Base-by-base conservation (phyloP, 306 rosid genomes). In the Sicyos baderoa region DNA sequence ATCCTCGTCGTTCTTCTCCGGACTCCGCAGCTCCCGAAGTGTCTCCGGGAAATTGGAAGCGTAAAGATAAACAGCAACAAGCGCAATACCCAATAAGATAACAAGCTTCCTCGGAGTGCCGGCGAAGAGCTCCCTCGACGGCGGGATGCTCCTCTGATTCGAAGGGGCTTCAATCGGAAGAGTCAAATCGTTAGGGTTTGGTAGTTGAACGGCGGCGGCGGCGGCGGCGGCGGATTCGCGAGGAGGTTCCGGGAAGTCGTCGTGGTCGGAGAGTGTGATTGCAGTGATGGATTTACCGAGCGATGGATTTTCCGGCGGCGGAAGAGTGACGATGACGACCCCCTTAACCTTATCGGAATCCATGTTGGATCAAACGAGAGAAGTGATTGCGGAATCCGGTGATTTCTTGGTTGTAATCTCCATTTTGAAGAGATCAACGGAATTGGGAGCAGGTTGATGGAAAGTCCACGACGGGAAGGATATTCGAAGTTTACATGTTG, bases 201-300 rank as follows among this genome's bases (percentile, higher is more conserved):
- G 68, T 18, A 47, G 21, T 55, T 51, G 77, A 54, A 51, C 55
- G 74, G 10, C 60, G 68, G 27, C 5, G 19, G 14, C 44, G 44
- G 40, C 40, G 3, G 29, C 35, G 0, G 21, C 49, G 29, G 11
- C 29, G 68, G 67, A 61, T 16, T 21, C 77, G 50, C 42, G 60
- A 17, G 70, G 10, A 47, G 71, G 40, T 66, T 66, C 71, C 65
- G 73, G 72, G 51, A 79, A 68, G 74, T 83, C 75, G 72, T 78
- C 55, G 47, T 77, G 77, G n/a, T 29, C 35, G 35, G 35, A 29
- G 79, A 82, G 23, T 22, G 94, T 80, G 59, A 87, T 76, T 70
- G 96, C 96, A 45, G 94, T 89, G 62, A 89, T 85, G 66, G 89
- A 87, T 82, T 89, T 89, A n/a, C 96, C 94, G 22, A 85, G 23